Evolutionary conservation across 495 filamentous ascomycete species (phyloP).

Genomic region (Trichoderma asperelloides): DNA sequence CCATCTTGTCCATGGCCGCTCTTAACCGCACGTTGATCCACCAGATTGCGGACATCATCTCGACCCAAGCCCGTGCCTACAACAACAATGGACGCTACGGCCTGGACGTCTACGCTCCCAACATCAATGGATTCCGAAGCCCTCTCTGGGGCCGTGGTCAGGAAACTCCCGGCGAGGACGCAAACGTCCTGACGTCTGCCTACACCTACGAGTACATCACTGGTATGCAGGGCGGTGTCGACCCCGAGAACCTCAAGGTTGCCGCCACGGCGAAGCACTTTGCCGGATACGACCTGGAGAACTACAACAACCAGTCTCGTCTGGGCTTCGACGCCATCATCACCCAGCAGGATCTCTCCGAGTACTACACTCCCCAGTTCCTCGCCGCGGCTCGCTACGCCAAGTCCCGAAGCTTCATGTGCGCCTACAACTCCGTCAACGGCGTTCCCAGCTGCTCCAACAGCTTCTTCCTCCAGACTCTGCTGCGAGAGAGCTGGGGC

Average conservation of each 20-base stretch:
- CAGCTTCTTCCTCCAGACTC: conserved; percentile 29
- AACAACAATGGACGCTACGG: conserved; percentile 50
- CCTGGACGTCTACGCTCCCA: conserved; percentile 57
- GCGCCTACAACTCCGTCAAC: conserved; percentile 37
- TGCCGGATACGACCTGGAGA: conserved; percentile 58
- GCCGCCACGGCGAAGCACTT: conserved; percentile 58
- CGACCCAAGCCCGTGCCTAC: conserved; percentile 59
- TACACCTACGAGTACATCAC: conserved; percentile 52
- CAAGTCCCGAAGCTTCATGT: conserved; percentile 38
- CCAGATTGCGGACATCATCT: conserved; percentile 35
- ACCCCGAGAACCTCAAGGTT: conserved; percentile 33
- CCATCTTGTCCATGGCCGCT: conserved; percentile 34
- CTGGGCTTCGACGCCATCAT: conserved; percentile 32
- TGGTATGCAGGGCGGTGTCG: conserved; percentile 44
- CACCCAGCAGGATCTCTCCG: conserved; percentile 34
- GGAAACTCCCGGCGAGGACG: conserved; percentile 44
- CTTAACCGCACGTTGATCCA: conserved; percentile 42
- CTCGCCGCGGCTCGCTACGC: conserved; percentile 36
- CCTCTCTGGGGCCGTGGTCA: conserved; percentile 36
- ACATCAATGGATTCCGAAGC: conserved; percentile 57
- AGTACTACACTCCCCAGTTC: conserved; percentile 40
- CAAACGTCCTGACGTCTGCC: conserved; percentile 37
- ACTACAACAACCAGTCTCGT: conserved; percentile 26
- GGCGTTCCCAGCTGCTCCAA: conserved; percentile 37
- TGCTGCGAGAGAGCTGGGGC: conserved; percentile 41